phyloP scores from a whole-genome alignment of 2,329 filamentous ascomycete species.

The Talaromyces albobiverticillius region DNA sequence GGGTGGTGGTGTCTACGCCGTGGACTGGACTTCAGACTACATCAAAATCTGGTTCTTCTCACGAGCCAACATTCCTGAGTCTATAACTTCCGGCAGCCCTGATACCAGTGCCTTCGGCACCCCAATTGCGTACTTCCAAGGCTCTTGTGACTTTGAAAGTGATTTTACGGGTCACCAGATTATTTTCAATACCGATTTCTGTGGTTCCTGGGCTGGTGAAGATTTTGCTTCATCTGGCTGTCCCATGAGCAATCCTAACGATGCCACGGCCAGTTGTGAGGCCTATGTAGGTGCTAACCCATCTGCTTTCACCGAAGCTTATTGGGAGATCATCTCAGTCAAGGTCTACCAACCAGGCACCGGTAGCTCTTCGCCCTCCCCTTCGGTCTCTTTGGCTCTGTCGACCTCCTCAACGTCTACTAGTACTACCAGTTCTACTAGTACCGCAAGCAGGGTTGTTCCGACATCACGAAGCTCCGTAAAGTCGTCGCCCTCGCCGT shows the following conservation, averaged over 20 bases:
- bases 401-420: neutral
- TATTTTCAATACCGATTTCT: constrained; percentile 54
- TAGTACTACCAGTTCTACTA: neutral
- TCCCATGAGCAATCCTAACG: constrained; percentile 57
- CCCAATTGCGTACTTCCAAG: constrained; percentile 45
- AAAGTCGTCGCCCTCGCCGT: neutral
- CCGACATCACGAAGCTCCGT: neutral
- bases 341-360: constrained; percentile 56
- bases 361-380: constrained; percentile 1
- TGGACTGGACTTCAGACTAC: constrained; percentile 45
- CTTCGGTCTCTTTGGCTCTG: neutral
- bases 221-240: constrained; percentile 45
- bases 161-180: constrained; percentile 42
- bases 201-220: constrained; percentile 54
- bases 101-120: constrained; percentile 46
- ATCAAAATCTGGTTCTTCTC: constrained; percentile 55
- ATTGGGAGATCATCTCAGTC: constrained; percentile 73
- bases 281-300: constrained; percentile 72
- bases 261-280: constrained; percentile 63
- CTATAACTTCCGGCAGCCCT: constrained; percentile 43
- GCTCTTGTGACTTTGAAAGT: constrained; percentile 38
- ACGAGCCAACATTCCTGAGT: constrained; percentile 42
- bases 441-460: neutral
- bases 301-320: constrained; percentile 66
- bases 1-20: constrained; percentile 50